These are phyloP conservation scores for Coemansia sp. DNA, from an alignment of 192 early-diverging fungal species.

Conservation along the genomic window DNA sequence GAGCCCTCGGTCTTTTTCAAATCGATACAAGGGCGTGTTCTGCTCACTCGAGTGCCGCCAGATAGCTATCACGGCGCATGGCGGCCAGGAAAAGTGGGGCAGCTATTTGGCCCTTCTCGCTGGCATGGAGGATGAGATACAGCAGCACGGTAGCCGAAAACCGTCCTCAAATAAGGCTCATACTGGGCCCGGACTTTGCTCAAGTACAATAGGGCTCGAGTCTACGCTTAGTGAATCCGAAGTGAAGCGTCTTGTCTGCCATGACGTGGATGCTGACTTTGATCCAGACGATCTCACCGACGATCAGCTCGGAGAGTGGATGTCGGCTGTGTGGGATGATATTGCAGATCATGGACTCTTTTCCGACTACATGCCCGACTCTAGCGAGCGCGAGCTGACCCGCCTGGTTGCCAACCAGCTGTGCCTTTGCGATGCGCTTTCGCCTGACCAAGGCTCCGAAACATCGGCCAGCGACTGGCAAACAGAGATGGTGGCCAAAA, in stretches of 20 bases:
- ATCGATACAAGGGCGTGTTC: conserved; percentile 35
- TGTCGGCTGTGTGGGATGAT: conserved; percentile 29
- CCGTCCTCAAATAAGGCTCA: not conserved
- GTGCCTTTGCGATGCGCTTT: conserved; percentile 11
- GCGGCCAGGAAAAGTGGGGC: conserved; percentile 23
- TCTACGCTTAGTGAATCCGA: not conserved
- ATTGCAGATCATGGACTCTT: conserved; percentile 10
- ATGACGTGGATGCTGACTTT: conserved; percentile 17
- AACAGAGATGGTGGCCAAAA: not conserved
- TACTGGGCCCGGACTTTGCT: not conserved
- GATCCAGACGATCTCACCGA: conserved; percentile 31
- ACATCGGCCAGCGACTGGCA: not conserved
- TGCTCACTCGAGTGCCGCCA: conserved; percentile 34
- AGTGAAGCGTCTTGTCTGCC: not conserved
- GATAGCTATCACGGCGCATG: conserved; percentile 20
- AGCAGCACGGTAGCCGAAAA: not conserved
- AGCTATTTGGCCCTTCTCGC: conserved; percentile 22
- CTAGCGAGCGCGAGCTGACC: conserved; percentile 26
- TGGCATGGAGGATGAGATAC: conserved; percentile 21
- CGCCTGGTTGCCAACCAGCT: conserved; percentile 30
- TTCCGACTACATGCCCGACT: conserved; percentile 8
- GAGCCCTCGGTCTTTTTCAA: not conserved
- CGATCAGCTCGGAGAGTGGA: conserved; percentile 33
- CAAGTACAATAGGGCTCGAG: not conserved
- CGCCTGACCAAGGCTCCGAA: not conserved